Percentiles rank a stretch among this genome's conserved stretches.
Conservation (phyloP, 805 yeast genomes). For the Peterozyma toletana region DNA sequence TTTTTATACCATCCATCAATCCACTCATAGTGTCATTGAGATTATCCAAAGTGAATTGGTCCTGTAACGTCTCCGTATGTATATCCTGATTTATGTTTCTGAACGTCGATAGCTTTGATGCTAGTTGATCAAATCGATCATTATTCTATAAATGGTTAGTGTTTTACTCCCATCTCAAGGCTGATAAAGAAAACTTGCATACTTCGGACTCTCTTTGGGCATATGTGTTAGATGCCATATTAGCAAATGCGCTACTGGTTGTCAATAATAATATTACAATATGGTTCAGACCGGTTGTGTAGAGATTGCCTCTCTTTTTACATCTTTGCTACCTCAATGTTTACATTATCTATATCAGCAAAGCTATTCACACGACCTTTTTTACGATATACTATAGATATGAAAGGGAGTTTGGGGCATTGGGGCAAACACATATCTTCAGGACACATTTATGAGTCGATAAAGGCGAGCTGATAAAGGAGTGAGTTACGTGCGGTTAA, state of each 20-base stretch:
- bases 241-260: background rate
- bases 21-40: conserved; percentile 44
- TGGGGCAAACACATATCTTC: too few species aligned
- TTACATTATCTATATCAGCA: too few species aligned
- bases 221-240: conserved; percentile 18
- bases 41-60: conserved; percentile 30
- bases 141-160: conserved; percentile 45
- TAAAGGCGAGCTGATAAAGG: too few species aligned
- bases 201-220: conserved; percentile 20
- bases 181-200: background rate
- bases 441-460: too few species aligned
- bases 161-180: conserved; percentile 13
- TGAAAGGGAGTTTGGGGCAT: too few species aligned
- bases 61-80: conserved; percentile 54
- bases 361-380: too few species aligned
- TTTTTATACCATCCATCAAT: conserved; percentile 39
- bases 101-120: conserved; percentile 57
- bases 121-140: conserved; percentile 51
- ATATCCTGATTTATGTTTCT: conserved; percentile 64
- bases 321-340: too few species aligned
- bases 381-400: too few species aligned
- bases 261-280: too few species aligned
- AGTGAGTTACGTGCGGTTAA: too few species aligned
- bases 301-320: too few species aligned
- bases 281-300: too few species aligned